Evolutionary conservation across 495 filamentous ascomycete genomes (phyloP).

Genomic region (Pyrenopolyporus hunteri): DNA sequence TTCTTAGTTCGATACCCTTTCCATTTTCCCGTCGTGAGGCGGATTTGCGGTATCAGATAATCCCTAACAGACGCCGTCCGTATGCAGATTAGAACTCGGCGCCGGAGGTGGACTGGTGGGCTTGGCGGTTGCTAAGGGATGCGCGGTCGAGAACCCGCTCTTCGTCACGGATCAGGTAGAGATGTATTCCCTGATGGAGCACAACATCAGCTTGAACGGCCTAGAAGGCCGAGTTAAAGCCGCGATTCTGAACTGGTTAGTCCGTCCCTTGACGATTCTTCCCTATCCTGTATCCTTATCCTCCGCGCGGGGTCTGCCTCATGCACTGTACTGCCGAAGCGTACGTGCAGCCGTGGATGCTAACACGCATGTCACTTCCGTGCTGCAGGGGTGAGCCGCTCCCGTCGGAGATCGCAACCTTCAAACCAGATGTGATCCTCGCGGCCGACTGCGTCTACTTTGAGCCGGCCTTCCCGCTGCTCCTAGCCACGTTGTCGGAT

Average conservation of each 20-base stretch:
- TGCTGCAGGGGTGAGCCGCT: conserved; percentile 60
- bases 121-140: conserved; percentile 68
- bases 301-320: neutral
- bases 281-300: conserved; percentile 2
- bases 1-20: neutral
- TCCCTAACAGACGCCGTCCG: conserved; percentile 7
- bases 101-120: conserved; percentile 90
- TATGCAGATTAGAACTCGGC: conserved; percentile 81
- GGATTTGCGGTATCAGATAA: neutral
- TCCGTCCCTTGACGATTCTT: conserved; percentile 32
- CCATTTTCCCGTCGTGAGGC: too few species aligned
- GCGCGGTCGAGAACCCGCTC: conserved; percentile 57
- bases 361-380: conserved; percentile 9
- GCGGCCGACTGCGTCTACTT: conserved; percentile 98
- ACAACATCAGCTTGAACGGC: conserved; percentile 81
- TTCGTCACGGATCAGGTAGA: conserved; percentile 84
- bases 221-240: conserved; percentile 66
- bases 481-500: conserved; percentile 76
- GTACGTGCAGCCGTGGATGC: conserved; percentile 13
- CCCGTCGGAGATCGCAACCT: conserved; percentile 49
- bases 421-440: conserved; percentile 76
- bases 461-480: conserved; percentile 88
- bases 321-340: neutral
- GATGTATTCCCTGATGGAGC: conserved; percentile 81
- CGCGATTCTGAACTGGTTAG: conserved; percentile 77